These are phyloP conservation scores for Cucumis hystrix DNA, from an alignment of 306 rosid genomes.

Conservation along the genomic window DNA sequence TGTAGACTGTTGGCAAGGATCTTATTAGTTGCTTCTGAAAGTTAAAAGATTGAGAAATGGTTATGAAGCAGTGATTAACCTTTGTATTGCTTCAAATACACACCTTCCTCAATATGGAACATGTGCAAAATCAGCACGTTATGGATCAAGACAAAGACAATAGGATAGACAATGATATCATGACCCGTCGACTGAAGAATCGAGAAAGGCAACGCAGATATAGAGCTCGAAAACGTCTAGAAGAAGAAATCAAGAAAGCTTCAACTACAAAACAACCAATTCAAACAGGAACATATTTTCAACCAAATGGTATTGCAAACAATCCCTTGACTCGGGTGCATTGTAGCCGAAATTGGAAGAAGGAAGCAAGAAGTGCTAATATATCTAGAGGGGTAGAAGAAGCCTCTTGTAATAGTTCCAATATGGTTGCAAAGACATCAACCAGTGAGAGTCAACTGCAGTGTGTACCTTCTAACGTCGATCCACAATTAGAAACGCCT, in stretches of 20 bases:
- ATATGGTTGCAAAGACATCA: constrained; percentile 14
- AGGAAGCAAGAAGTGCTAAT: constrained; percentile 66
- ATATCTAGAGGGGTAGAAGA: constrained; percentile 23
- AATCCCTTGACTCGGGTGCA: constrained; percentile 24
- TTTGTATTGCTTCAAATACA: not conserved
- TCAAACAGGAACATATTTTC: constrained; percentile 16
- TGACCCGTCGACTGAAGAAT: constrained; percentile 65
- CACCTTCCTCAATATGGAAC: constrained; percentile 36
- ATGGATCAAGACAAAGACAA: constrained; percentile 30
- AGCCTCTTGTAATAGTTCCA: constrained; percentile 18
- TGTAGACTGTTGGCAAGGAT: not conserved
- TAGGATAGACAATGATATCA: constrained; percentile 36
- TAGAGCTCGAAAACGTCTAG: constrained; percentile 84
- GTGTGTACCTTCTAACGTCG: constrained; percentile 10
- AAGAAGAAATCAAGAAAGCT: constrained; percentile 39
- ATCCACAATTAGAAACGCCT: not conserved
- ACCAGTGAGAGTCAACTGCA: constrained; percentile 20
- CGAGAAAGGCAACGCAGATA: constrained; percentile 87
- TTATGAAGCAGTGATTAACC: not conserved
- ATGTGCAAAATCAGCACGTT: constrained; percentile 23
- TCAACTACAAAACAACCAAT: constrained; percentile 18
- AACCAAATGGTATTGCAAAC: constrained; percentile 22
- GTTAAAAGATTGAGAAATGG: not conserved
- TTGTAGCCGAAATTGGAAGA: constrained; percentile 73
- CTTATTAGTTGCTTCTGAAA: not conserved